phyloP scores from a whole-genome alignment of 75 land plant species.

The Pseudotsuga menziesii region DNA sequence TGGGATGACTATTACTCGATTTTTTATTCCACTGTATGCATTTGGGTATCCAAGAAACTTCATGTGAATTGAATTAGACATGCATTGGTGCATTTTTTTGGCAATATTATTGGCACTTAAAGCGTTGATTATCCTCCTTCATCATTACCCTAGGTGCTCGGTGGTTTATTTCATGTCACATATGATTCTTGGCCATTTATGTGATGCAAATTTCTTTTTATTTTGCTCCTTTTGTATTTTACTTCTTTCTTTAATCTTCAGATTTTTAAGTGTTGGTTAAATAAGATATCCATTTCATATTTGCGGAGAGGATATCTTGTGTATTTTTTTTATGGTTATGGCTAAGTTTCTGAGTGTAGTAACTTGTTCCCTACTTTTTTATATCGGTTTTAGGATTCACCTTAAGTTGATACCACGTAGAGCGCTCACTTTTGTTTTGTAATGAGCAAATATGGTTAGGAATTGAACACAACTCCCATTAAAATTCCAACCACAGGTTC shows the following conservation, averaged over 20 bases:
- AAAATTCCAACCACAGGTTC: too few species aligned
- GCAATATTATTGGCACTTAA: conserved; percentile 60
- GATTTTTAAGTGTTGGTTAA: too few species aligned
- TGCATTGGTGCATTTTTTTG: conserved; percentile 71
- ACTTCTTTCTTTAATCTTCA: neutral
- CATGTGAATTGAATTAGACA: conserved; percentile 77
- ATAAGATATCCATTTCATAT: too few species aligned
- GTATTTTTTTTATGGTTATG: too few species aligned
- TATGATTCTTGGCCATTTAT: conserved; percentile 8
- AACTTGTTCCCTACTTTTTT: too few species aligned
- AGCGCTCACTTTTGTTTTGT: too few species aligned
- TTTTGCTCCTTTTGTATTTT: neutral
- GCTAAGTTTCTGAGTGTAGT: too few species aligned
- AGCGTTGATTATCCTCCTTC: conserved; percentile 77
- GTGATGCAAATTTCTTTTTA: neutral
- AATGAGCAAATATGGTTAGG: too few species aligned
- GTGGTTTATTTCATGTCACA: conserved; percentile 99
- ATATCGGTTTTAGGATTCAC: too few species aligned
- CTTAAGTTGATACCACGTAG: too few species aligned
- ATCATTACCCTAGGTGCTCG: conserved; percentile 94
- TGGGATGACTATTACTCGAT: conserved; percentile 87
- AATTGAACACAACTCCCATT: too few species aligned
- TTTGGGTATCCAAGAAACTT: conserved; percentile 97
- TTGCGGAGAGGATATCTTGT: too few species aligned
- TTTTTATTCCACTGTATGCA: conserved; percentile 84